A percentile compares a stretch with the other conserved stretches of the same genome.
Conservation (phyloP, 1,284 basidiomycete genomes). For the Pseudozyma sp. region DNA sequence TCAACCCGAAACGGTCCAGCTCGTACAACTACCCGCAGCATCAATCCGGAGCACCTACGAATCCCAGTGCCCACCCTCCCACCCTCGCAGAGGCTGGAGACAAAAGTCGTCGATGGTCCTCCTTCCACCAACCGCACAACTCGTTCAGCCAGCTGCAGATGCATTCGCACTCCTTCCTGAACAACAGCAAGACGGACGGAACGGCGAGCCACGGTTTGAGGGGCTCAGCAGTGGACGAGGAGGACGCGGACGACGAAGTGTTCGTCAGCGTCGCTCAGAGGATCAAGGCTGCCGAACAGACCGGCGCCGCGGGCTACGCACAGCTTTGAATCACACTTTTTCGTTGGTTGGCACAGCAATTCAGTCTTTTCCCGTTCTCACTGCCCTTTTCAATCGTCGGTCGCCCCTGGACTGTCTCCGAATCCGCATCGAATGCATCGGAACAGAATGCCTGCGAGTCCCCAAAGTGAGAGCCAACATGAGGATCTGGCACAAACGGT, state of each 20-base stretch:
- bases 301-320: constrained; percentile 11
- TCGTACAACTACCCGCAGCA: constrained; percentile 27
- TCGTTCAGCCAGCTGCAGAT: constrained; percentile 9
- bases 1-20: constrained; percentile 33
- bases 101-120: constrained; percentile 23
- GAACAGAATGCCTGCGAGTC: too few relatives aligned
- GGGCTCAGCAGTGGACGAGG: constrained; percentile 34
- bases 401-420: too few relatives aligned
- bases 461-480: too few relatives aligned
- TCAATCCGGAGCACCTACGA: not conserved
- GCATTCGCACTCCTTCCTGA: constrained; percentile 3
- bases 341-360: too few relatives aligned
- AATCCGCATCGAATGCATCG: too few relatives aligned
- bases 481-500: too few relatives aligned
- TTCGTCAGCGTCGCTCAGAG: constrained; percentile 8
- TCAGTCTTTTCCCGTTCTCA: too few relatives aligned
- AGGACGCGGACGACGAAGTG: constrained; percentile 19
- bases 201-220: constrained; percentile 9
- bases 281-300: not conserved
- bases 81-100: not conserved
- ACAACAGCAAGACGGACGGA: not conserved
- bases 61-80: not conserved
- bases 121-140: constrained; percentile 34
- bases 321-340: constrained; percentile 8
- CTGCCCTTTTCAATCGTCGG: too few relatives aligned